Evolutionary conservation across 148 eudicot species (phyloP), one percentile per base, ranked within the genome.

Genomic region (Simmondsia chinensis): DNA sequence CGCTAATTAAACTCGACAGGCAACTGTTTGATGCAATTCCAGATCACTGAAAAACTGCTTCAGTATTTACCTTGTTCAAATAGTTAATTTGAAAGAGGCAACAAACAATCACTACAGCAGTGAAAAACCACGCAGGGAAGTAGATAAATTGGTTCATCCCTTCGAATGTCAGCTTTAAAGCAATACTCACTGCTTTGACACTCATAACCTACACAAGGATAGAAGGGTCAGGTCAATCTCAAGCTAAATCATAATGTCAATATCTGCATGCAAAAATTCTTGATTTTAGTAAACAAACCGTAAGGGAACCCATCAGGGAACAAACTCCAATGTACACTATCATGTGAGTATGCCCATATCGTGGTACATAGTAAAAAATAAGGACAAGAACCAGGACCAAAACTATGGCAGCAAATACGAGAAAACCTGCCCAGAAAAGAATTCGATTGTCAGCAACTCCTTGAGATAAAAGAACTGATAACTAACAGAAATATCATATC

Each of bases 251-350:
- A n/a, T n/a, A n/a, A n/a, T n/a, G n/a, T n/a, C n/a, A n/a, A n/a
- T n/a, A n/a, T n/a, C n/a, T n/a, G n/a, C n/a, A n/a, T n/a, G n/a
- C 7, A 54, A 11, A 57, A 46, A 28, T 4, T 16, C 31, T 4
- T 4, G 24, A 27, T 25, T 20, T 22, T 16, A 49, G 31, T 7
- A 20, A 4, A 61, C 69, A 8, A 8, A 78, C 85, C 71, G 80
- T 74, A 6, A 78, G 62, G 45, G 85, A 78, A 52, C 85, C 85
- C 29, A 61, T 67, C 15, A 78, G 68, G 7, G 80, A 74, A 66
- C 85, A 78, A 23, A 78, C 71, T 37, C 77, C 80, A 19, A 78
- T 71, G 42, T 73, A 78, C 33, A 78, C 57, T 21, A 71, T 39
- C 74, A 78, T 42, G 55, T 70, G 52, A 3, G 50, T 54, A 28